Evolutionary conservation across 1,139 yeast species (phyloP).

Genomic region (Geotrichum reessii): DNA sequence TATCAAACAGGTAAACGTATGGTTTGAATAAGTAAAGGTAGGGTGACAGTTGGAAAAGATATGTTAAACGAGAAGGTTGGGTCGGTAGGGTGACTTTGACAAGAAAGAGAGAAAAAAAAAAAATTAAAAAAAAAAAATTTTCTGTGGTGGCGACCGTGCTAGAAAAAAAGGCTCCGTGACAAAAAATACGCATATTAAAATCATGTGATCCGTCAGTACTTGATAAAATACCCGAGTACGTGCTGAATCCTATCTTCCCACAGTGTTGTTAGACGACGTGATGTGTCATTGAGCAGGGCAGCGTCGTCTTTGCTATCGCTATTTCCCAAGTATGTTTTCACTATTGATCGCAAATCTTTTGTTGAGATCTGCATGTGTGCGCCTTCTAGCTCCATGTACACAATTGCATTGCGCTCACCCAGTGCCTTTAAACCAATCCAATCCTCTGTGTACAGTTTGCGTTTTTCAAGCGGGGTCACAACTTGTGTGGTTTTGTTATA

Average conservation of each 20-base stretch:
- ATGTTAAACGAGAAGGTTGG: neutral
- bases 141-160: neutral
- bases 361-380: conserved; percentile 56
- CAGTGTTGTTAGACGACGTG: neutral
- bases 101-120: neutral
- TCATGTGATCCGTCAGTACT: neutral
- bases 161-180: neutral
- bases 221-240: neutral
- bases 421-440: conserved; percentile 54
- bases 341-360: conserved; percentile 3
- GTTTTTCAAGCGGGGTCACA: conserved; percentile 45
- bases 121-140: neutral
- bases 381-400: conserved; percentile 51
- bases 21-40: neutral
- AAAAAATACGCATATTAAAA: neutral
- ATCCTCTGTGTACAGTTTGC: conserved; percentile 49
- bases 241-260: neutral
- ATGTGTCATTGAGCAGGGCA: neutral
- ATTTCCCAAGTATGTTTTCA: neutral
- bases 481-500: conserved; percentile 43
- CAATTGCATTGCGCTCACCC: conserved; percentile 42
- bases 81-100: conserved; percentile 4
- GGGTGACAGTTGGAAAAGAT: conserved; percentile 4
- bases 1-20: neutral
- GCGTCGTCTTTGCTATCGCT: neutral